Conservation (phyloP, 306 rosid species). For the Senna tora region DNA sequence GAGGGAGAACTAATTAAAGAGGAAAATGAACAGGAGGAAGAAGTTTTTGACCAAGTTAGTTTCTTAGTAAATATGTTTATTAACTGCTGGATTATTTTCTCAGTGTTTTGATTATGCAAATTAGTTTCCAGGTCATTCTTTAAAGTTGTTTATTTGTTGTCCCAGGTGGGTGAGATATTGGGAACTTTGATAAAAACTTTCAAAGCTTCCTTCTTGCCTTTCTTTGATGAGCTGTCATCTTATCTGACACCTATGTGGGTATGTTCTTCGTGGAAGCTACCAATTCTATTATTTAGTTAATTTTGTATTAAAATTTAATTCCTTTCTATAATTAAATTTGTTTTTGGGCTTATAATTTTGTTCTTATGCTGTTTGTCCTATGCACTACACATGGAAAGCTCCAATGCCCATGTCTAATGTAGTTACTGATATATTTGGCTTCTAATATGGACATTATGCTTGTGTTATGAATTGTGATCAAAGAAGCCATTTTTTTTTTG, state of each 20-base stretch:
- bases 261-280: constrained; percentile 45
- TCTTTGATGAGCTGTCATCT: constrained; percentile 88
- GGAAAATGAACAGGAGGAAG: constrained; percentile 99
- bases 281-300: constrained; percentile 12
- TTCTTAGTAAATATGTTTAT: constrained; percentile 7
- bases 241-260: constrained; percentile 99
- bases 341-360: neutral
- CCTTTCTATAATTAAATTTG: neutral
- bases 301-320: constrained; percentile 8
- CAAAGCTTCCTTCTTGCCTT: constrained; percentile 91
- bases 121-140: constrained; percentile 24
- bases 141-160: constrained; percentile 23
- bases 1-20: constrained; percentile 87
- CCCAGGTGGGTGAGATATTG: constrained; percentile 95
- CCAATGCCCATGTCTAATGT: neutral
- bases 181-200: constrained; percentile 97
- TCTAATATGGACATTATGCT: neutral
- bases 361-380: neutral
- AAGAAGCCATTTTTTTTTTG: too few species aligned
- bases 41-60: constrained; percentile 98
- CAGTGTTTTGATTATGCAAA: constrained; percentile 2
- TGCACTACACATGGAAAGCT: neutral
- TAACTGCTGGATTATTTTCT: constrained; percentile 1
- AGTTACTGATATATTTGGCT: neutral
- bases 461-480: neutral